A percentile compares a stretch with the other conserved stretches of the same genome.
These are phyloP conservation scores for Clonostachys rosea DNA, from an alignment of 2,329 filamentous ascomycete genomes.

Conservation along the genomic window DNA sequence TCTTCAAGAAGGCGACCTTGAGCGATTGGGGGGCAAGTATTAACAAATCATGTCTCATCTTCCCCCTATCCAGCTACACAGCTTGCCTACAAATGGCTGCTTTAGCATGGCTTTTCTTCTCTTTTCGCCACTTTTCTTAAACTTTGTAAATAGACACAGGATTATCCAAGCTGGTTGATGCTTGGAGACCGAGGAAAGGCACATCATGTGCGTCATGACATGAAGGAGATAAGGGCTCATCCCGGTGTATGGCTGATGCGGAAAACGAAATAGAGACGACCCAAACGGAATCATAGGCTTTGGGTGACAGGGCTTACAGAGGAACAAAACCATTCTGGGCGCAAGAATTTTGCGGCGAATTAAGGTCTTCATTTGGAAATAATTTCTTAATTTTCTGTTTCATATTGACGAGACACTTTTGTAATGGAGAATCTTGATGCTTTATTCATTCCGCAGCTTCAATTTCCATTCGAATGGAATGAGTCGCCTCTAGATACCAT, in stretches of 20 bases:
- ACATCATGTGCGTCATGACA: too few relatives aligned
- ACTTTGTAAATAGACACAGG: too few relatives aligned
- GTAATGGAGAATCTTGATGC: too few relatives aligned
- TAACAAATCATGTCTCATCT: neutral
- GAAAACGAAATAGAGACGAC: too few relatives aligned
- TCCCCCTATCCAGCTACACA: too few relatives aligned
- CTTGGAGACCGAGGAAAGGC: too few relatives aligned
- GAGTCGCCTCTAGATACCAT: slow-evolving; percentile 14
- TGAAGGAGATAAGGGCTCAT: too few relatives aligned
- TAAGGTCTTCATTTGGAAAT: neutral
- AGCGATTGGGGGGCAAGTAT: slow-evolving; percentile 18
- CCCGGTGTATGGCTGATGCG: too few relatives aligned
- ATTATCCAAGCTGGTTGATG: too few relatives aligned
- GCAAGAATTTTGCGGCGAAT: neutral
- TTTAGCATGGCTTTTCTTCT: too few relatives aligned
- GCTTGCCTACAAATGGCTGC: too few relatives aligned
- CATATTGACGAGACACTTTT: neutral
- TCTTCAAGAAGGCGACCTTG: slow-evolving; percentile 14
- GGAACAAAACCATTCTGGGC: neutral
- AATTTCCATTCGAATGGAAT: neutral
- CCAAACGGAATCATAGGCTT: neutral
- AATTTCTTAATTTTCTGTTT: slow-evolving; percentile 1
- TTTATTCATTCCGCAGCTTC: neutral
- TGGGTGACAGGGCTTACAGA: neutral
- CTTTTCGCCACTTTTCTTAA: too few relatives aligned